Evolutionary conservation across 2,329 filamentous ascomycete species (phyloP), one percentile per base, ranked within the genome.

Genomic region (Diaporthe citri): DNA sequence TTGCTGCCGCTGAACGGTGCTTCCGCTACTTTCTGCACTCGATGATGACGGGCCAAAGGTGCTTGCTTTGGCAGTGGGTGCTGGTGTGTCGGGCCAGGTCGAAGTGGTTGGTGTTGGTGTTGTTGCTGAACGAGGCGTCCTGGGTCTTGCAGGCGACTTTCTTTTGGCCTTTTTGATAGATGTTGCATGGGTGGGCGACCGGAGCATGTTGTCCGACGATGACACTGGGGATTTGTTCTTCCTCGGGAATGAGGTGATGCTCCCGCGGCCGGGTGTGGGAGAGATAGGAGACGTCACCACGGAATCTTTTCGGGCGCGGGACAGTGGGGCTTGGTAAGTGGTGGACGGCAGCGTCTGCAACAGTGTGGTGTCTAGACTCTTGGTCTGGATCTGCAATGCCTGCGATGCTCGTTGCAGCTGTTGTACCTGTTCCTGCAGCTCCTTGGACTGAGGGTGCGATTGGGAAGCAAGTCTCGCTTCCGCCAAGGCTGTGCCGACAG

Each of bases 401-500:
- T 70, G 62, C 17, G 73, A 70, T 66, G 69, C 73, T 22, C 71
- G 70, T 62, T 76, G 73, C 73, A 76, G 41, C 31, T 59, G 48
- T 12, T 71, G 56, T 8, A 70, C 57, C 43, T 64, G 52, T 36
- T 34, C 25, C 52, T 60, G 62, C 34, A 69, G 20, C 60, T 76
- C 62, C 41, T 41, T 70, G 36, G 71, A 72, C 34, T 66, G 73
- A 36, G 36, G 70, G 13, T 55, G 71, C 8, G 59, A 75, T n/a
- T 78, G 79, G n/a, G 80, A 79, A 25, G 79, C 75, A 28, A 81
- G 75, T 74, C 81, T 81, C 25, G 83, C 82, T 71, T 87, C 83
- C 48, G 81, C 82, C 52, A 89, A 80, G 25, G 84, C 84, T 69
- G 80, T 82, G 3, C 84, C 85, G 34, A 87, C 84, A 17, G 85